Base-by-base conservation (phyloP, 805 yeast species). In the Candida dendrica region DNA sequence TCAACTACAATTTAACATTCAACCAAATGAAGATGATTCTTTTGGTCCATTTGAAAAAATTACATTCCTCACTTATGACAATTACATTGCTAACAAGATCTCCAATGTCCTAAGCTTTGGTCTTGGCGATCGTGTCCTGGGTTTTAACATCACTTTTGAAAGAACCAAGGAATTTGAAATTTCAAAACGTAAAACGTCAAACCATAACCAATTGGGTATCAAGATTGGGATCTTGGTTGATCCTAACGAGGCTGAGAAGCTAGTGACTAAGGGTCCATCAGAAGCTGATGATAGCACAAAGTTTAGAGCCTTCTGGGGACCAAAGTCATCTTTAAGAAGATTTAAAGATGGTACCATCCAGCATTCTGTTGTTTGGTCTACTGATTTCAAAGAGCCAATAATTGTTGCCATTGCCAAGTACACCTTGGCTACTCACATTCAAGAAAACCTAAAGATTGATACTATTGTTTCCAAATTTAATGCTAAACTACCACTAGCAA, bases 341-440 rank as follows among this genome's bases (percentile, higher is more conserved):
- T 93, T 91, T 67, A 89, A 86, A 56, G 96, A 93, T 63, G 97
- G 97, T 32, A 71, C 83, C 4, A 89, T 93, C 45, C 81, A 79
- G 47, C 95, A 93, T 63, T 85, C 95, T 59, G 95, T 93, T 42
- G 83, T 89, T 26, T 93, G 98, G 98, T 63, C 68, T 5, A 65
- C 75, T 4, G 66, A 75, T 6, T 62, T 75, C 17, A 65, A 69
- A 18, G 81, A 77, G 42, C 83, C 93, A 1, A 71, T 88, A 6
- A 77, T 81, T 13, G 60, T 78, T 4, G 69, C 82, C 20, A 85
- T 91, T 39, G 64, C 83, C 18, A 72, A 75, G 47, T 84, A 78
- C 53, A 69, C 80, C 13, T 65, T 88, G 40, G 73, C 73, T 43
- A 65, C 74, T 34, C 96, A 91, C 58, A 64, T 91, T 18, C 68